Evolutionary conservation across 345 rosid species (phyloP).

Genomic region (Erysimum cheiranthoides): DNA sequence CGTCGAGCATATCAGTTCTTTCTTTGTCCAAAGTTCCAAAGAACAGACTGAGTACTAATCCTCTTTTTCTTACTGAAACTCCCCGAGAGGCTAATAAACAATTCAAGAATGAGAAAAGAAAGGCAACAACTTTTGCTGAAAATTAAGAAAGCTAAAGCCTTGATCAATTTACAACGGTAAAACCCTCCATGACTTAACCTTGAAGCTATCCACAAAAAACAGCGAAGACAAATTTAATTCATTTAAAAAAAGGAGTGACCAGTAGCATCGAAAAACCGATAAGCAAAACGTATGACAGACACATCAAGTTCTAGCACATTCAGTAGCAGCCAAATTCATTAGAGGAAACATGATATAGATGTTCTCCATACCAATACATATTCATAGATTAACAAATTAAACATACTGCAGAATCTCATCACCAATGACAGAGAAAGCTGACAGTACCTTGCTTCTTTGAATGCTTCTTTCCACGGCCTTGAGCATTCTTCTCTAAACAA

Average conservation of each 20-base stretch:
- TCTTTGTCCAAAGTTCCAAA: slow-evolving; percentile 62
- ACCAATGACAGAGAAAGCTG: too few species aligned
- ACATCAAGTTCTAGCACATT: neutral
- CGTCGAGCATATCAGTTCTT: slow-evolving; percentile 54
- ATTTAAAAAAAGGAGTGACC: neutral
- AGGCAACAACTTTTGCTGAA: slow-evolving; percentile 1
- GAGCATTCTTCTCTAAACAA: slow-evolving; percentile 47
- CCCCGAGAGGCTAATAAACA: slow-evolving; percentile 49
- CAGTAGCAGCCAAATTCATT: neutral
- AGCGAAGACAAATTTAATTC: neutral
- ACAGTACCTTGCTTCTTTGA: slow-evolving; percentile 46
- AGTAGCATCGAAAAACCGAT: neutral
- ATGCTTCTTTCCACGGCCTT: slow-evolving; percentile 43
- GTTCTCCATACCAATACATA: neutral
- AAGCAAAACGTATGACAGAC: too few species aligned
- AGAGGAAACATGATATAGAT: neutral
- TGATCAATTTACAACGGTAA: too few species aligned
- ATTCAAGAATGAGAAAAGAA: slow-evolving; percentile 21
- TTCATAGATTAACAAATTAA: slow-evolving; percentile 5
- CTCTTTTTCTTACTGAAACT: slow-evolving; percentile 74
- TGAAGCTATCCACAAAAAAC: neutral
- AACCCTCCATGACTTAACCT: neutral
- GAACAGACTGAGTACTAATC: too few species aligned
- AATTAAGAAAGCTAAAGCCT: neutral
- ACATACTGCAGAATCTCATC: neutral